These are phyloP conservation scores for Tephrocybe sp. DNA, from an alignment of 768 basidiomycete genomes.

Conservation along the genomic window DNA sequence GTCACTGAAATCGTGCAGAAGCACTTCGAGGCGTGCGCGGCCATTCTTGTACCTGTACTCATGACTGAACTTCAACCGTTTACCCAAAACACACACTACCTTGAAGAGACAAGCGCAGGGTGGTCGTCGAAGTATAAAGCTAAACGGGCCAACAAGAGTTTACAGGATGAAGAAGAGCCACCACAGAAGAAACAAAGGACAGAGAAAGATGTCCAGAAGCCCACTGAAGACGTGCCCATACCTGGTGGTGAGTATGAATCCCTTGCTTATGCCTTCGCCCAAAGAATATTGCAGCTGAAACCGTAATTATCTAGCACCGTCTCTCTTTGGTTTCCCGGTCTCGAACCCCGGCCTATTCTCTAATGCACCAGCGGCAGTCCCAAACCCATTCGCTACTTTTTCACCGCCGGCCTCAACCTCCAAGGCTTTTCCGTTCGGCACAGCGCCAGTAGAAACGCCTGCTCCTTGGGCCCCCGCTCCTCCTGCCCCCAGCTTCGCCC, in stretches of 20 bases:
- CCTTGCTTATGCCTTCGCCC: too few species aligned
- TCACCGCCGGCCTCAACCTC: too few species aligned
- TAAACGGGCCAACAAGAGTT: slow-evolving; percentile 19
- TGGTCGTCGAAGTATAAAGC: slow-evolving; percentile 37
- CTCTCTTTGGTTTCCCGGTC: too few species aligned
- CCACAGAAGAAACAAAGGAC: slow-evolving; percentile 6
- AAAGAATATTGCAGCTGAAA: too few species aligned
- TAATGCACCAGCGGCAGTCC: too few species aligned
- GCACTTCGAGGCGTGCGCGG: slow-evolving; percentile 19
- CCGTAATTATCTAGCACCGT: too few species aligned
- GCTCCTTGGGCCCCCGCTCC: too few species aligned
- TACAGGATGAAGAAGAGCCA: slow-evolving; percentile 4
- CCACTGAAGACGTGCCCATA: not conserved
- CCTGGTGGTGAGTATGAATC: not conserved
- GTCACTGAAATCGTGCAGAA: slow-evolving; percentile 21
- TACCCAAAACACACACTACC: slow-evolving; percentile 45
- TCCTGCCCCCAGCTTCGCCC: not conserved
- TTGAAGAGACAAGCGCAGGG: slow-evolving; percentile 30
- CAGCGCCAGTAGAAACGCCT: too few species aligned
- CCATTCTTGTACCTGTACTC: slow-evolving; percentile 28
- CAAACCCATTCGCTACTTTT: too few species aligned
- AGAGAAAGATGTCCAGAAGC: not conserved
- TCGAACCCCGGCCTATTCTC: too few species aligned
- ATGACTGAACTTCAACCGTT: slow-evolving; percentile 36
- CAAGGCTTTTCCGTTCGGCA: too few species aligned